Base-by-base conservation (phyloP, 345 rosid species). In the Salix arbutifolia region DNA sequence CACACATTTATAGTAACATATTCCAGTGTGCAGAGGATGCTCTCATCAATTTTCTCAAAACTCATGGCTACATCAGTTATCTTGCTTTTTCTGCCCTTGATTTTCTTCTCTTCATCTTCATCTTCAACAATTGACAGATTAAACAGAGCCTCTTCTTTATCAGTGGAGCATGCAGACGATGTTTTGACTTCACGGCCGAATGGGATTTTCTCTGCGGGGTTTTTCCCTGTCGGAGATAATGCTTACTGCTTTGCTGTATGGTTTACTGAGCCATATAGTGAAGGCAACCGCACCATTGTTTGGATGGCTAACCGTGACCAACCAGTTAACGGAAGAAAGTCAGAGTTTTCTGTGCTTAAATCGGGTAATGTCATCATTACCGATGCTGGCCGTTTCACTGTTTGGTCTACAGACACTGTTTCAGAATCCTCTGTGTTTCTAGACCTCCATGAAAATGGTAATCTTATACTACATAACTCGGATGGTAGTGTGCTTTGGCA, bases 251-350 rank as follows among this genome's bases (percentile, higher is more conserved):
- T 83, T 11, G 75, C 83, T 4, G n/a, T 75, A 8, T 84, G 87
- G 87, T 65, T 81, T 74, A 70, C 17, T 48, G 62, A 58, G 11
- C 75, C 19, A 8, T 2, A 3, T 7, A 18, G 64, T 7, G 26
- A 6, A 8, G 26, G n/a, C 1, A 66, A 70, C 72, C 25, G n/a
- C 69, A 73, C 84, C 33, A 26, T 76, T 7, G 83, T 81, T 25
- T 85, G 88, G 86, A 74, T 78, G 79, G 86, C 84, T 1, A 81
- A 83, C 79, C 78, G 85, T 0, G 77, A 83, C 68, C 6, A 35
- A 4, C 85, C 86, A 0, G 86, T 83, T 3, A 77, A 77, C 11
- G 88, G 85, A 25, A 83, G 33, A 52, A 14, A 26, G 33, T 83
- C 88, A 1, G 79, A 69, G 74, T 72, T 83, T 4, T 31, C 74